A percentile compares a stretch with the other conserved stretches of the same genome.
These are phyloP conservation scores for Termitomyces sp. DNA, from an alignment of 768 basidiomycete species.

Conservation along the genomic window DNA sequence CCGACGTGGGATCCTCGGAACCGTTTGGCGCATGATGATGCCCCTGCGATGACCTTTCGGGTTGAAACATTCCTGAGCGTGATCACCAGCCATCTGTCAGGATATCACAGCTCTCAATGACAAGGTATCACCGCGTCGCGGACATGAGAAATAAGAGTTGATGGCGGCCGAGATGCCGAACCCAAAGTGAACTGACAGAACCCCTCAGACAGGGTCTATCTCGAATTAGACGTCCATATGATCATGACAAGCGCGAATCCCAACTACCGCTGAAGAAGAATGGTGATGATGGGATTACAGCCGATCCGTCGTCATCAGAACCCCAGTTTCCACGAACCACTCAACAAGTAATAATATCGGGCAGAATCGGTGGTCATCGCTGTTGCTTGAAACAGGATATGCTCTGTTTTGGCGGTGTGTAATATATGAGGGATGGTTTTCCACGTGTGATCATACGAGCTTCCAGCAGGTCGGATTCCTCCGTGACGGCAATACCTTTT, in stretches of 20 bases:
- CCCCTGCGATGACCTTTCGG: slow-evolving; percentile 9
- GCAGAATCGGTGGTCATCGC: slow-evolving; percentile 17
- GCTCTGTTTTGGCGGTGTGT: slow-evolving; percentile 14
- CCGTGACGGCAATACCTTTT: slow-evolving; percentile 21
- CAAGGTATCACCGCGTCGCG: slow-evolving; percentile 9
- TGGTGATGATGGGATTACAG: slow-evolving; percentile 14
- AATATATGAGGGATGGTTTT: slow-evolving; percentile 16
- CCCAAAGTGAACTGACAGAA: slow-evolving; percentile 13
- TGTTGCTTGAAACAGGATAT: slow-evolving; percentile 20
- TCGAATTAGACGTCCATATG: slow-evolving; percentile 9
- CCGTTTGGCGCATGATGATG: slow-evolving; percentile 17
- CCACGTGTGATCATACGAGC: slow-evolving; percentile 19
- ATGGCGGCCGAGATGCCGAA: slow-evolving; percentile 13
- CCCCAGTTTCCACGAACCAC: slow-evolving; percentile 22
- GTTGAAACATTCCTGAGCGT: slow-evolving; percentile 4
- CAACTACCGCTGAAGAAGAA: slow-evolving; percentile 11
- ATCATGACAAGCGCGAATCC: slow-evolving; percentile 18
- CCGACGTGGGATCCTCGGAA: slow-evolving; percentile 30
- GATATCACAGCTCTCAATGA: slow-evolving; percentile 6
- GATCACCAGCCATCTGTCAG: slow-evolving; percentile 15
- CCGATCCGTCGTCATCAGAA: slow-evolving; percentile 19
- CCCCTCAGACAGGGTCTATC: slow-evolving; percentile 10
- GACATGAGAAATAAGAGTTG: slow-evolving; percentile 11
- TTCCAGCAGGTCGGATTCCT: slow-evolving; percentile 15
- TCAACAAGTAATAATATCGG: slow-evolving; percentile 18